Base-by-base conservation (phyloP, 148 eudicot species). In the Dianthus caryophyllus region DNA sequence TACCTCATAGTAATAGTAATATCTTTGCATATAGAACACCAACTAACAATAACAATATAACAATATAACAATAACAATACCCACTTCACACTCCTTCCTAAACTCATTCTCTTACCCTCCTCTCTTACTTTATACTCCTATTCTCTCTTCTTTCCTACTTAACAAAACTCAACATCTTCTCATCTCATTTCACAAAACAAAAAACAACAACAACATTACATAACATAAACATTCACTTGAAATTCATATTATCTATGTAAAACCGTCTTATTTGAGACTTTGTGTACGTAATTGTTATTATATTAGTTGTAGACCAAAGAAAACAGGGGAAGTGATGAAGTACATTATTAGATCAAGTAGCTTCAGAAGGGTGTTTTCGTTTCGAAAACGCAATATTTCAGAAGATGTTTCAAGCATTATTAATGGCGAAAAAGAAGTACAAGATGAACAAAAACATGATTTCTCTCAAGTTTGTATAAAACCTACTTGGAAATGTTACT, bases 401-500 rank as follows among this genome's bases (percentile, higher is more conserved):
- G 86, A 86, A 72, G 81, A 83, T 24, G 13, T 33, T 12, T 77
- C 71, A 16, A 69, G 9, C 20, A 29, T 57, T 38, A 64, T 20
- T 8, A 46, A 70, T 41, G 50, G 51, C 17, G 25, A 38, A 52
- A 41, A 55, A 54, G 5, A 16, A 16, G 49, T 6, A 46, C 50
- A 62, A 43, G 30, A 62, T 5, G 30, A 62, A 65, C 67, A 72
- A n/a, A 56, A 27, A 39, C 33, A 52, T 29, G 61, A 69, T 17
- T 60, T 10, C 48, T 38, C 59, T 43, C 65, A 72, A 50, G 70
- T 75, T 72, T 61, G 68, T 22, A 69, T 73, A 18, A 83, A 67
- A 73, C 96, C 97, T 75, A 75, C 84, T 9, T 94, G 95, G 92
- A 94, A 76, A 79, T 87, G 96, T 82, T 94, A 82, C 78, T 84